These are phyloP conservation scores for Tilletia horrida DNA, from an alignment of 1,284 basidiomycete genomes.

Conservation along the genomic window DNA sequence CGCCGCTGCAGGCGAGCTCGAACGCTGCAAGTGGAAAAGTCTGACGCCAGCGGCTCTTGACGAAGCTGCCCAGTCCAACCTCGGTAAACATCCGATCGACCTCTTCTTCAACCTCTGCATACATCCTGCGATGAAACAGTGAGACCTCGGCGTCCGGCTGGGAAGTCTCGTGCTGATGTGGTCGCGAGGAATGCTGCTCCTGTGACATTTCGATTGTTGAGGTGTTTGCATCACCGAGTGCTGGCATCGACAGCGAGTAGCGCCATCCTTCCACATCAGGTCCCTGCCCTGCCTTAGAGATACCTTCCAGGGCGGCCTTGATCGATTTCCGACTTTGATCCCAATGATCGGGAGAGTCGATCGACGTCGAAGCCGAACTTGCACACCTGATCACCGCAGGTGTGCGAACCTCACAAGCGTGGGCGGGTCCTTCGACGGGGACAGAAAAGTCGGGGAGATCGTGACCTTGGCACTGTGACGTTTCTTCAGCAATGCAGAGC, in stretches of 20 bases:
- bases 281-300: not conserved
- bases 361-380: not conserved
- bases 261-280: not conserved
- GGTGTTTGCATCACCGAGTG: not conserved
- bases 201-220: not conserved
- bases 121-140: not conserved
- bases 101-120: conserved; percentile 10
- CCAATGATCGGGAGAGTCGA: not conserved
- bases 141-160: not conserved
- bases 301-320: not conserved
- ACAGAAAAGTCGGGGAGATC: not conserved
- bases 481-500: not conserved
- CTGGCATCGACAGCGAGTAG: not conserved
- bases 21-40: not conserved
- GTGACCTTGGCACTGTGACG: not conserved
- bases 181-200: not conserved
- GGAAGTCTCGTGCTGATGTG: not conserved
- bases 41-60: conserved; percentile 13
- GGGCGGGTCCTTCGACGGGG: not conserved
- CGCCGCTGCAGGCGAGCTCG: not conserved
- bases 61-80: not conserved
- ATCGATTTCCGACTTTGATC: conserved; percentile 4
- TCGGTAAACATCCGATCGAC: conserved; percentile 14
- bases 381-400: not conserved
- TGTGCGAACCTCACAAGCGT: too few species aligned